These are phyloP conservation scores for Przewalskia tangutica DNA, from an alignment of 257 asterid genomes.

Conservation along the genomic window DNA sequence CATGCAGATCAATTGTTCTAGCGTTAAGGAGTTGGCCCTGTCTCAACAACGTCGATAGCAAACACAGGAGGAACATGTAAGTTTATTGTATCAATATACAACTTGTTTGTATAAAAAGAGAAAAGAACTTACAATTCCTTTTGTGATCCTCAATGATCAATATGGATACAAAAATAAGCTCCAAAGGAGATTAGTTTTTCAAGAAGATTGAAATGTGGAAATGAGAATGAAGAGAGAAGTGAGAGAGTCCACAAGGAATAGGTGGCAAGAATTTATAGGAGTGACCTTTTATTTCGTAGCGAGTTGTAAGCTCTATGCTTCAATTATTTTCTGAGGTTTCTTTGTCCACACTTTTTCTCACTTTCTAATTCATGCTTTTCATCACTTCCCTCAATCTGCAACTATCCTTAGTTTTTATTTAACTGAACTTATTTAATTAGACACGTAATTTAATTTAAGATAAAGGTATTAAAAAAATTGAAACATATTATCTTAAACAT, in stretches of 20 bases:
- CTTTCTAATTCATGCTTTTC: slow-evolving; percentile 1
- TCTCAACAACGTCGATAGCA: not conserved
- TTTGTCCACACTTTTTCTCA: not conserved
- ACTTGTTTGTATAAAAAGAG: not conserved
- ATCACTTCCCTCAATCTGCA: not conserved
- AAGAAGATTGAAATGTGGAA: not conserved
- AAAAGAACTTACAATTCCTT: not conserved
- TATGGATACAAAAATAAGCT: not conserved
- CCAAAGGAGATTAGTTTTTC: not conserved
- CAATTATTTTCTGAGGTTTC: not conserved
- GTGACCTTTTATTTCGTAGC: slow-evolving; percentile 47
- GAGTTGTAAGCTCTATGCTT: slow-evolving; percentile 40
- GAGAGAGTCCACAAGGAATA: slow-evolving; percentile 10
- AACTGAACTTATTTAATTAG: not conserved
- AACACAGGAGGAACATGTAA: not conserved
- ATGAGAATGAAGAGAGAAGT: slow-evolving; percentile 5
- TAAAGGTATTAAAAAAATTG: no score
- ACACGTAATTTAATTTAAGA: not conserved
- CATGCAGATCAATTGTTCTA: not conserved
- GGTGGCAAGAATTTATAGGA: slow-evolving; percentile 40
- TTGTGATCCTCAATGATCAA: not conserved
- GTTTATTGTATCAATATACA: not conserved
- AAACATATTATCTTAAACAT: no score
- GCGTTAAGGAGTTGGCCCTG: not conserved
- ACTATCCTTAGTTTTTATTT: not conserved